Evolutionary conservation across 257 asterid genomes (phyloP).

Genomic region (Fraxinus cuspidata): DNA sequence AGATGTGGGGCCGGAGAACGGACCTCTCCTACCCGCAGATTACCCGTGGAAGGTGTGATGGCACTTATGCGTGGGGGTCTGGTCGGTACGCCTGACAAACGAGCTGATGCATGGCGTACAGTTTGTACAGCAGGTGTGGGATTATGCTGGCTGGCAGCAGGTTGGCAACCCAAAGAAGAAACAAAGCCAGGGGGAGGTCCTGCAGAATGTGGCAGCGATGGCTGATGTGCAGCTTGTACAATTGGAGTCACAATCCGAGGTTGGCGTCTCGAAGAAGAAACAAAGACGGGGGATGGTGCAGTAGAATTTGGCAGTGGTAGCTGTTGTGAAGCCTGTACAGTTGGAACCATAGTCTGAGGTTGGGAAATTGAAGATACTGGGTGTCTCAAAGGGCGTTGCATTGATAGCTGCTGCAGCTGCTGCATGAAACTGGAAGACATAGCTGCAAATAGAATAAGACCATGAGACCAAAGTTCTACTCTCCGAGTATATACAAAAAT

Average conservation of each 20-base stretch:
- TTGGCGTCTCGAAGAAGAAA: background rate
- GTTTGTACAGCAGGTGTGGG: slow-evolving; percentile 30
- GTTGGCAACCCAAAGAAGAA: slow-evolving; percentile 23
- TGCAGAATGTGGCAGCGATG: slow-evolving; percentile 7
- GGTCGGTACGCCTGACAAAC: slow-evolving; percentile 36
- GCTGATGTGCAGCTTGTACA: slow-evolving; percentile 5
- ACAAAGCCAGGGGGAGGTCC: slow-evolving; percentile 26
- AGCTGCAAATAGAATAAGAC: slow-evolving; percentile 36
- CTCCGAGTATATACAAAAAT: background rate
- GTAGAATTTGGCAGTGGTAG: slow-evolving; percentile 3
- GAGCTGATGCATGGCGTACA: slow-evolving; percentile 38
- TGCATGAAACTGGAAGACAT: slow-evolving; percentile 40
- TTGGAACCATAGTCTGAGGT: slow-evolving; percentile 3
- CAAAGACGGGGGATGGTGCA: background rate
- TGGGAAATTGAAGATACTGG: slow-evolving; percentile 27
- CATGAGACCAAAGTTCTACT: background rate
- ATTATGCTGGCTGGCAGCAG: slow-evolving; percentile 33
- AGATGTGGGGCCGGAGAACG: slow-evolving; percentile 52
- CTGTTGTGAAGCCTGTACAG: slow-evolving; percentile 11
- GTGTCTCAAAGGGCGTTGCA: slow-evolving; percentile 35
- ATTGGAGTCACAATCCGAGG: slow-evolving; percentile 13
- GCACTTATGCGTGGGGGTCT: slow-evolving; percentile 65
- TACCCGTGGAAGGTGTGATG: slow-evolving; percentile 39
- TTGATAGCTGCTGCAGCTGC: slow-evolving; percentile 40
- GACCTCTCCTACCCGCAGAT: slow-evolving; percentile 42